These are phyloP conservation scores for Akanthomyces muscarius DNA, from an alignment of 2,329 filamentous ascomycete genomes.

Conservation along the genomic window DNA sequence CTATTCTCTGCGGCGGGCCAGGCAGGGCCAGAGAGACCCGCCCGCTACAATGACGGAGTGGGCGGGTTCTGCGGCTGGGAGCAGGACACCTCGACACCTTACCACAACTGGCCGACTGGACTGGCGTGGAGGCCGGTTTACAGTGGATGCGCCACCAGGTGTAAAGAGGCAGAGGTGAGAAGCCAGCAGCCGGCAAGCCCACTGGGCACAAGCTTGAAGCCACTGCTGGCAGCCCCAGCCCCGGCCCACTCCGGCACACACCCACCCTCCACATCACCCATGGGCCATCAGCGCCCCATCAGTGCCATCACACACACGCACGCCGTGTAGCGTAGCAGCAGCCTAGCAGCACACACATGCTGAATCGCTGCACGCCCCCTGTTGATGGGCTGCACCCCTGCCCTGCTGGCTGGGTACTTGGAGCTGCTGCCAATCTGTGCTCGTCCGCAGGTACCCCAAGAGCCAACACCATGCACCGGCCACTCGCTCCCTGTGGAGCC, in stretches of 20 bases:
- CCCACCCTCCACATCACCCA: constrained; percentile 14
- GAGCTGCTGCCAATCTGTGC: neutral
- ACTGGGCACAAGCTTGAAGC: neutral
- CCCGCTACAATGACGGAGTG: neutral
- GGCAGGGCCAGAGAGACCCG: neutral
- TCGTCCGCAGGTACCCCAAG: neutral
- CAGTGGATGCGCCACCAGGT: neutral
- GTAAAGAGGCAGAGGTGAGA: too few species aligned
- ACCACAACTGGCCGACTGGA: too few species aligned
- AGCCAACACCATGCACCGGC: constrained; percentile 8
- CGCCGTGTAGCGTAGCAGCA: neutral
- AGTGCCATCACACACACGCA: constrained; percentile 9
- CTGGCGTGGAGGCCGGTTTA: neutral
- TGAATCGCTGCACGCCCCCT: constrained; percentile 1
- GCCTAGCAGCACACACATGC: neutral
- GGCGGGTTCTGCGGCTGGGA: neutral
- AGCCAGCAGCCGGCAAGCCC: neutral
- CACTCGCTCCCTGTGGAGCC: constrained; percentile 11
- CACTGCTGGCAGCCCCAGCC: constrained; percentile 11
- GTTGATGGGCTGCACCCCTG: neutral
- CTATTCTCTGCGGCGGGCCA: neutral
- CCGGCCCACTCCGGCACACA: constrained; percentile 14
- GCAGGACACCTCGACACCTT: neutral
- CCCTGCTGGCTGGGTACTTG: neutral
- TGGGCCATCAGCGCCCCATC: constrained; percentile 12